Base-by-base conservation (phyloP, 2,329 filamentous ascomycete species). In the Truncatella angustata region DNA sequence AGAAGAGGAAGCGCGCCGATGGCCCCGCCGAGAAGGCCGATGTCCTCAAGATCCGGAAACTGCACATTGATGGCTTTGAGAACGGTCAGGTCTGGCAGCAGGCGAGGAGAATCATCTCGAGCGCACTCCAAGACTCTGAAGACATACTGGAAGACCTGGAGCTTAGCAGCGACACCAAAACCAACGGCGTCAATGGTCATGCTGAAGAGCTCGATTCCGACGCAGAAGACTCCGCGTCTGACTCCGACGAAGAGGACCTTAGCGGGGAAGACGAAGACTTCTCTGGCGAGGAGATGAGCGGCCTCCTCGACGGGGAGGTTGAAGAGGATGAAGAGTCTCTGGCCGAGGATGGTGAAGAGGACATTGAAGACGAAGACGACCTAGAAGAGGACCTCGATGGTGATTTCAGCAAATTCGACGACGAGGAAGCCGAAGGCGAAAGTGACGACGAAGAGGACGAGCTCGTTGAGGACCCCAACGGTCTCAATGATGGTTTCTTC, bases 401-500 rank as follows among this genome's bases (percentile, higher is more conserved):
- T 18, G 47, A 50, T n/a, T 20, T 30, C 24, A 30, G 36, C 35
- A 21, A 40, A 11, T 40, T 40, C 35, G 47, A 50, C 35, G 47
- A 50, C 7, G 35, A 50, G 23, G 46, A 44, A 44, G 40, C 24
- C 16, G 40, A 4, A 4, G 67, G 71, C 2, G 70, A 70, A 3
- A 67, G 72, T 0, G 70, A 74, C 3, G 71, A 70, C 1, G 73
- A 75, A 1, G 72, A 73, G 1, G 68, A 71, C 45, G 80, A 81
- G 35, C 86, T 87, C 54, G 73, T 84, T 7, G 78, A 86, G 60
- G 91, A 97, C 63, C 85, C 85, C 4, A 80, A 94, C 64, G 91
- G 91, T 5, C 82, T 99, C 28, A 97, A 99, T 64, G 94, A 99
- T 65, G 93, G 91, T 4, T 99, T 99, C 74, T 99, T 99, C 73